Base-by-base conservation (phyloP, 129 eudicot genomes). In the Centrapalus pauciflorus region DNA sequence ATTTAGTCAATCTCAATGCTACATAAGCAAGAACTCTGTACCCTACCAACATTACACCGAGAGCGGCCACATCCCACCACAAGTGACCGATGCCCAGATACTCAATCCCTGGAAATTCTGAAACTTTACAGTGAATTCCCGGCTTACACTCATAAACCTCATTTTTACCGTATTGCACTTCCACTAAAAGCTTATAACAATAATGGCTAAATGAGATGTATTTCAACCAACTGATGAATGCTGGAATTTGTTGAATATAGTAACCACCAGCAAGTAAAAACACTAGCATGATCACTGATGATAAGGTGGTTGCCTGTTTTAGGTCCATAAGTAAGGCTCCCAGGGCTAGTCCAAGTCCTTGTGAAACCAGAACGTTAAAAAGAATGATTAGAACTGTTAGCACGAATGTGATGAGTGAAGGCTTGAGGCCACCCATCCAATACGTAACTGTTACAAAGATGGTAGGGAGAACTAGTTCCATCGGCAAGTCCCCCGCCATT, bases 401-500 rank as follows among this genome's bases (percentile, higher is more conserved):
- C 12, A 74, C n/a, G 57, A 92, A 92, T 8, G 98, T 81, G 30
- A 64, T 5, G 7, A 82, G 69, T 35, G 90, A 83, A 34, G 96
- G 89, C 62, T 88, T 92, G 16, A 92, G 89, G 27, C 98, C 98
- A 7, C 96, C 87, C 98, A 92, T 92, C 90, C 94, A 92, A 50
- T 92, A 92, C 49, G 96, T 62, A 17, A 85, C 61, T 20, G 87
- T 83, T 20, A 82, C 74, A 54, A 83, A 92, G 21, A 85, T 74
- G 8, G 96, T 92, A 9, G 98, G 98, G 27, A 92, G 95, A 11
- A 88, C 81, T 16, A 92, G 89, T 64, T 92, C 98, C 98, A 88
- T 92, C 17, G 98, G 98, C n/a, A 92, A 73, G 66, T 92, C 98
- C 3, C 96, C 95, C 0, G 82, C 90, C 29, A 73, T 85, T 74